A percentile compares a stretch with the other conserved stretches of the same genome.
Evolutionary conservation across 352 stramenopile species (phyloP).

Genomic region (Halophytophthora batemanensis): DNA sequence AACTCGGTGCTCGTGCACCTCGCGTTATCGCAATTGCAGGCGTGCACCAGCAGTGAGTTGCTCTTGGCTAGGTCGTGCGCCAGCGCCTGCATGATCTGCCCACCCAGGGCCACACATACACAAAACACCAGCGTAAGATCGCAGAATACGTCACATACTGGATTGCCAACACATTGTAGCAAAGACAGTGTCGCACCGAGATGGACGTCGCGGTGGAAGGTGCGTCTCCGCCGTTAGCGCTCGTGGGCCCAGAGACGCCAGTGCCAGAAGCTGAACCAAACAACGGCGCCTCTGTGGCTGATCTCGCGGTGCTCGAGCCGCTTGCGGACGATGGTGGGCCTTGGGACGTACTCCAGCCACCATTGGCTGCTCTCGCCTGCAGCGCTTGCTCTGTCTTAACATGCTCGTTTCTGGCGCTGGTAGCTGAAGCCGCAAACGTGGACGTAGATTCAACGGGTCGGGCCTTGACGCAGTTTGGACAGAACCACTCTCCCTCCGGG

Average conservation of each 20-base stretch:
- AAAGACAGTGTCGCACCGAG: constrained; percentile 1
- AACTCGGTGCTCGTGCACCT: constrained; percentile 39
- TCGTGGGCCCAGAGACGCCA: not conserved
- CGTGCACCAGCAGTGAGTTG: constrained; percentile 56
- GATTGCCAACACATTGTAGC: not conserved
- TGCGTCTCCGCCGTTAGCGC: constrained; percentile 6
- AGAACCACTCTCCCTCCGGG: constrained; percentile 57
- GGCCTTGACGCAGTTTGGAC: constrained; percentile 32
- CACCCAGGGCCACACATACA: not conserved
- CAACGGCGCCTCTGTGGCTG: not conserved
- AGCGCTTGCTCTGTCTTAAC: constrained; percentile 23
- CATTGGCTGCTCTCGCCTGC: not conserved
- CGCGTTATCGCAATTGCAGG: constrained; percentile 49
- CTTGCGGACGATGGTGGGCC: not conserved
- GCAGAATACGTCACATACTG: too few species aligned
- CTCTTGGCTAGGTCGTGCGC: constrained; percentile 36
- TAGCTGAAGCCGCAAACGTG: not conserved
- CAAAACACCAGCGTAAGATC: too few species aligned
- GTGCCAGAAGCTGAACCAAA: not conserved
- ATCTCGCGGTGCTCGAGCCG: not conserved
- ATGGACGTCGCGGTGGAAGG: constrained; percentile 18
- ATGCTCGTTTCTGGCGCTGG: not conserved
- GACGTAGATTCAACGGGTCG: not conserved
- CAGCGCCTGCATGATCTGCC: constrained; percentile 43
- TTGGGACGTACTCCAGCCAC: not conserved